phyloP scores from a whole-genome alignment of 345 rosid genomes.

The Barbarea vulgaris region DNA sequence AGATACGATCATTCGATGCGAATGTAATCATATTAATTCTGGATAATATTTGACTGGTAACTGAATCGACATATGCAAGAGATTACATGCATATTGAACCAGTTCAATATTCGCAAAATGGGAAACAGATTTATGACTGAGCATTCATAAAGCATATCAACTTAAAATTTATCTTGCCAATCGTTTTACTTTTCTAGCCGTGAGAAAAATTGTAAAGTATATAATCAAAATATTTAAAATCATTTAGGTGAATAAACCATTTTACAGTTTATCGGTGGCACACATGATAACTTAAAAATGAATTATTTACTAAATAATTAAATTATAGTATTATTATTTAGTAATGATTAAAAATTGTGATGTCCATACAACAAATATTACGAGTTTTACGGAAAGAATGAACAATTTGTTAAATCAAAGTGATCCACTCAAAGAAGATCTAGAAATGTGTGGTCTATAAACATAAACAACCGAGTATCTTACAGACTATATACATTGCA shows the following conservation, averaged over 20 bases:
- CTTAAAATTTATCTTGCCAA: not conserved
- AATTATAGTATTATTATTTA: too few species aligned
- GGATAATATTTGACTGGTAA: not conserved
- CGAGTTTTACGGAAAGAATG: not conserved
- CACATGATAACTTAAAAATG: too few species aligned
- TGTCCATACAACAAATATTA: not conserved
- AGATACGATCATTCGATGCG: slow-evolving; percentile 8
- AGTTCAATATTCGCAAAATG: not conserved
- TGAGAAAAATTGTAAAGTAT: too few species aligned
- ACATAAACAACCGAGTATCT: not conserved
- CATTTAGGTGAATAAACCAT: too few species aligned
- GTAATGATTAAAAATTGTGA: too few species aligned
- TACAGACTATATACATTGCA: too few species aligned
- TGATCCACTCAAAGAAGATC: slow-evolving; percentile 2
- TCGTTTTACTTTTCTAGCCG: not conserved
- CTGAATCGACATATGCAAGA: not conserved
- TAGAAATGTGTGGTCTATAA: slow-evolving; percentile 2
- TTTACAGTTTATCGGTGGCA: too few species aligned
- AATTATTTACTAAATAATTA: too few species aligned
- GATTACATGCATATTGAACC: not conserved
- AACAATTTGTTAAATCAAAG: not conserved
- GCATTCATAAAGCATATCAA: not conserved
- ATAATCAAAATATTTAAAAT: too few species aligned
- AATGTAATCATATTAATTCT: slow-evolving; percentile 15
- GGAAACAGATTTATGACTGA: not conserved